Percentiles rank a stretch among this genome's conserved stretches.
phyloP scores from a whole-genome alignment of 1,139 yeast species.

The Tardiomyces depauwii region DNA sequence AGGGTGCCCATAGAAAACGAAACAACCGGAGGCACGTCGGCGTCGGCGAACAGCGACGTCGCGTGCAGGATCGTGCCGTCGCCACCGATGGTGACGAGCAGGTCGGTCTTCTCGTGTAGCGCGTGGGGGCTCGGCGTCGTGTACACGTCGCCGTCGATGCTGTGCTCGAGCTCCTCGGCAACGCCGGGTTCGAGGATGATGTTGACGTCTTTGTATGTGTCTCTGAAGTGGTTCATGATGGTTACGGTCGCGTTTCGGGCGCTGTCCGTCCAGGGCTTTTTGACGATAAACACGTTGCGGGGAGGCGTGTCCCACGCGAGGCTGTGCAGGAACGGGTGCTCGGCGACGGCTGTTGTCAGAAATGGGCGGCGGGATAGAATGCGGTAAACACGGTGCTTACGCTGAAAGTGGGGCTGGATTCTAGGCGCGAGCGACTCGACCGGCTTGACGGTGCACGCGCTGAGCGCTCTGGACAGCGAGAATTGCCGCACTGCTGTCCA shows the following conservation, averaged over 20 bases:
- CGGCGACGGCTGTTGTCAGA: neutral
- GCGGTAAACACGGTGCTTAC: neutral
- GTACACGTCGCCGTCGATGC: neutral
- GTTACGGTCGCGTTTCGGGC: conserved; percentile 58
- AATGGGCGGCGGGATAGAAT: too few relatives aligned
- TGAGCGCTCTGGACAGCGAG: neutral
- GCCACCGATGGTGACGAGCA: conserved; percentile 83
- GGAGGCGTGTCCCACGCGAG: conserved; percentile 30
- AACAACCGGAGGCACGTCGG: conserved; percentile 73
- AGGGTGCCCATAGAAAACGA: conserved; percentile 86
- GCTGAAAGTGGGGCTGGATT: conserved; percentile 9
- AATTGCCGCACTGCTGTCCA: neutral
- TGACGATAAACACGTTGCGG: conserved; percentile 64
- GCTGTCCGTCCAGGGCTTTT: conserved; percentile 67
- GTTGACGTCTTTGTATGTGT: conserved; percentile 56
- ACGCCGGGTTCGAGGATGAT: conserved; percentile 68
- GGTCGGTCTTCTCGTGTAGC: conserved; percentile 47
- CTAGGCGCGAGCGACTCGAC: conserved; percentile 6
- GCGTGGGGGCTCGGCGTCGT: conserved; percentile 27
- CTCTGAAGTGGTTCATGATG: conserved; percentile 46
- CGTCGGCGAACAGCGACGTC: conserved; percentile 42
- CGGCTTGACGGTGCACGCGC: conserved; percentile 2
- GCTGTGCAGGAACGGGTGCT: neutral
- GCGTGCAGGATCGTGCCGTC: conserved; percentile 89
- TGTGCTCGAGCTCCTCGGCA: conserved; percentile 51